phyloP scores from a whole-genome alignment of 2,329 filamentous ascomycete species.

The Remersonia thermophila region DNA sequence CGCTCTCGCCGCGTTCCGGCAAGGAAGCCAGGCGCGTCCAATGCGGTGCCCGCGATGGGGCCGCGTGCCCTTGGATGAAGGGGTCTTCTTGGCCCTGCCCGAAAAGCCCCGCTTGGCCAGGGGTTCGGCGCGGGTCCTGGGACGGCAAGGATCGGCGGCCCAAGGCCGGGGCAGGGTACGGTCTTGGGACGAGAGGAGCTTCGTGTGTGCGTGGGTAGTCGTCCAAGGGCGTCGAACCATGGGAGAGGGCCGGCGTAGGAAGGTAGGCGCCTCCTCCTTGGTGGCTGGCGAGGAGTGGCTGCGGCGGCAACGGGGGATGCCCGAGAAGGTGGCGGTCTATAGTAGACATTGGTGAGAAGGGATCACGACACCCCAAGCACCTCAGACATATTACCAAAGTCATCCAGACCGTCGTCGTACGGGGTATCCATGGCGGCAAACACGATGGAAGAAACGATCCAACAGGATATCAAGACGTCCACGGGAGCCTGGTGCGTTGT shows the following conservation, averaged over 20 bases:
- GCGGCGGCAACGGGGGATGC: background rate
- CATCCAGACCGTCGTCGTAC: slow-evolving; percentile 13
- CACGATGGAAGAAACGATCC: too few species aligned
- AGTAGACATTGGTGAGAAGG: too few species aligned
- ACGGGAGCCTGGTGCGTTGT: too few species aligned
- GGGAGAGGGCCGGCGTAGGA: slow-evolving; percentile 1
- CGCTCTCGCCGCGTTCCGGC: background rate
- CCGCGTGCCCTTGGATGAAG: background rate
- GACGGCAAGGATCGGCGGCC: too few species aligned
- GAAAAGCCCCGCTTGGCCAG: background rate
- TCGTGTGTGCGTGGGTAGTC: slow-evolving; percentile 1
- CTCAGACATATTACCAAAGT: slow-evolving; percentile 16
- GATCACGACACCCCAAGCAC: too few species aligned
- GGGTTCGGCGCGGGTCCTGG: too few species aligned
- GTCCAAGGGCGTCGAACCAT: background rate
- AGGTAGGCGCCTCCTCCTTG: slow-evolving; percentile 2
- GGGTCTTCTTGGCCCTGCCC: background rate
- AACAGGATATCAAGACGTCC: too few species aligned
- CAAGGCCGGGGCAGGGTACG: too few species aligned
- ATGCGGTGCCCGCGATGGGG: too few species aligned
- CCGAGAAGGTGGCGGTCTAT: slow-evolving; percentile 10
- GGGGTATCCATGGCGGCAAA: background rate
- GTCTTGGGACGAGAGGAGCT: background rate
- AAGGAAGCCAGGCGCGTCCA: background rate
- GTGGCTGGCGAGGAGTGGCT: background rate